Evolutionary conservation across 2,329 filamentous ascomycete species (phyloP).

Genomic region (Myriangium duriaei): DNA sequence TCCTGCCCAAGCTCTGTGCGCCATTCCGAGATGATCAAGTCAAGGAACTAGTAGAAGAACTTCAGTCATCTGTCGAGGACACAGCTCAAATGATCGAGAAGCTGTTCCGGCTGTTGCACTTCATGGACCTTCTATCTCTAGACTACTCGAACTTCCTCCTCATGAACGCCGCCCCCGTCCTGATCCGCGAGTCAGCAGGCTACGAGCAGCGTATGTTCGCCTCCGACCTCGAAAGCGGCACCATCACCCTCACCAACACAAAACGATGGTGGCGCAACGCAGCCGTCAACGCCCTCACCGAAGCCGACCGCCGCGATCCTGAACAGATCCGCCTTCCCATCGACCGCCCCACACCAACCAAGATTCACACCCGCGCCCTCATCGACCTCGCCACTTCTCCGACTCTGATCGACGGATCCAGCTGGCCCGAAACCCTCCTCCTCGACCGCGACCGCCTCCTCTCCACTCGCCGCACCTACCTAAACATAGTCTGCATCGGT

Average conservation of each 20-base stretch:
- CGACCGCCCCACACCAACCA: conserved; percentile 52
- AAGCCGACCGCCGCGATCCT: conserved; percentile 56
- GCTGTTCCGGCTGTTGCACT: conserved; percentile 60
- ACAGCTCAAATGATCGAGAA: conserved; percentile 50
- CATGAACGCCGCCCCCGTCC: conserved; percentile 55
- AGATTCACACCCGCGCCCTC: conserved; percentile 64
- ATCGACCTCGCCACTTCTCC: conserved; percentile 63
- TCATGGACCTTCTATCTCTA: conserved; percentile 65
- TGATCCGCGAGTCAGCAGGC: conserved; percentile 56
- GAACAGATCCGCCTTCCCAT: conserved; percentile 51
- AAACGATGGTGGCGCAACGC: conserved; percentile 55
- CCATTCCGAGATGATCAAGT: conserved; percentile 69
- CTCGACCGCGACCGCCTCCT: conserved; percentile 55
- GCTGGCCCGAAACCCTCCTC: conserved; percentile 60
- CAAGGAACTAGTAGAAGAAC: conserved; percentile 52
- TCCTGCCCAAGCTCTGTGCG: conserved; percentile 69
- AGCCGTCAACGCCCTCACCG: conserved; percentile 50
- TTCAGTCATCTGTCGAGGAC: conserved; percentile 27
- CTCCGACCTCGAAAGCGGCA: conserved; percentile 47
- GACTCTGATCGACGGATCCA: conserved; percentile 39
- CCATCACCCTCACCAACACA: conserved; percentile 45
- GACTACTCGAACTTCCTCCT: conserved; percentile 76
- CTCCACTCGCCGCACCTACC: conserved; percentile 43
- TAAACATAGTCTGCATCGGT: conserved; percentile 59
- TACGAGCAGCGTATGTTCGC: conserved; percentile 66